phyloP scores from a whole-genome alignment of 495 filamentous ascomycete genomes.

The Aspergillus taichungensis region DNA sequence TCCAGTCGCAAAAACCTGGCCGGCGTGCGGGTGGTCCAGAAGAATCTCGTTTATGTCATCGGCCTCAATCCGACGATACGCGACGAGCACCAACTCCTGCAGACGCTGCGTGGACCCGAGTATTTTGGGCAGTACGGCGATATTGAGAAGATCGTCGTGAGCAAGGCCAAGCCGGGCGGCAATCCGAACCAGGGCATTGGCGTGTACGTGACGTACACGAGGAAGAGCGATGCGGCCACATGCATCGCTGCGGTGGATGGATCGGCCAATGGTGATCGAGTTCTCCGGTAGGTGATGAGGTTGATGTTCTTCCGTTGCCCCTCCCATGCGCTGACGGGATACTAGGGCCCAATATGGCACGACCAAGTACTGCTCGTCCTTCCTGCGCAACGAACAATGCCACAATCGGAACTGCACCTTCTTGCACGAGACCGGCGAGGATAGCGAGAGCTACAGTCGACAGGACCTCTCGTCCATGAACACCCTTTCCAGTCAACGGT shows the following conservation, averaged over 20 bases:
- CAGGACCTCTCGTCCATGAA: slow-evolving; percentile 97
- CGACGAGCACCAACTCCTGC: slow-evolving; percentile 76
- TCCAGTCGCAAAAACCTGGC: slow-evolving; percentile 91
- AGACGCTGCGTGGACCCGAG: slow-evolving; percentile 74
- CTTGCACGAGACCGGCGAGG: slow-evolving; percentile 91
- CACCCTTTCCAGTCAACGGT: slow-evolving; percentile 67
- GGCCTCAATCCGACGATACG: slow-evolving; percentile 83
- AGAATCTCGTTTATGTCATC: slow-evolving; percentile 97
- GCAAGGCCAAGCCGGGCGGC: slow-evolving; percentile 74
- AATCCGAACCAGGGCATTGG: slow-evolving; percentile 75
- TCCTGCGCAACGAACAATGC: slow-evolving; percentile 85
- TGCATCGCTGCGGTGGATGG: slow-evolving; percentile 92
- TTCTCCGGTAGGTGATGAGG: slow-evolving; percentile 46
- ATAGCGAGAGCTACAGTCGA: slow-evolving; percentile 91
- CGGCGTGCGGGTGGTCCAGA: slow-evolving; percentile 91
- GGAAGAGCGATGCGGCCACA: slow-evolving; percentile 72
- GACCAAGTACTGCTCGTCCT: slow-evolving; percentile 98
- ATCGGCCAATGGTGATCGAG: slow-evolving; percentile 79
- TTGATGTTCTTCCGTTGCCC: slow-evolving; percentile 6
- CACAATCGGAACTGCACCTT: slow-evolving; percentile 96
- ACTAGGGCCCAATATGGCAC: slow-evolving; percentile 86
- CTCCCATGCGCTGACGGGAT: slow-evolving; percentile 15
- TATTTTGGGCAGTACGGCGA: slow-evolving; percentile 99
- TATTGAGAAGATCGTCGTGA: slow-evolving; percentile 97
- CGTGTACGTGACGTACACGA: slow-evolving; percentile 93